Conservation (phyloP, 2,329 filamentous ascomycete species). For the Thermomyces lanuginosus region DNA sequence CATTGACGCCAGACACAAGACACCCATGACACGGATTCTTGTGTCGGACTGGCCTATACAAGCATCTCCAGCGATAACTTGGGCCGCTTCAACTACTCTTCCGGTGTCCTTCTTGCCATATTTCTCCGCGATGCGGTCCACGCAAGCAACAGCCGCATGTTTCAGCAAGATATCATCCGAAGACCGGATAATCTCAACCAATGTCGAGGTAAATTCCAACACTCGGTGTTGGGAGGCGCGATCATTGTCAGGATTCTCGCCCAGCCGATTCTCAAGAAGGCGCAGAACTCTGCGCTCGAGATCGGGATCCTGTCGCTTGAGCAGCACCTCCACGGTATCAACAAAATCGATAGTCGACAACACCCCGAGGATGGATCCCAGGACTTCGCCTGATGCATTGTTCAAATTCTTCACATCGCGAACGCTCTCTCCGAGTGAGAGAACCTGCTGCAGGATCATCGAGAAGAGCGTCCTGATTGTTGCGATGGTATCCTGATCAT, state of each 20-base stretch:
- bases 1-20: conserved; percentile 75
- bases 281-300: conserved; percentile 64
- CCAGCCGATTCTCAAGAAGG: conserved; percentile 65
- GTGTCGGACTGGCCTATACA: conserved; percentile 61
- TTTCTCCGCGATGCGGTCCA: conserved; percentile 85
- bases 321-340: conserved; percentile 66
- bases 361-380: conserved; percentile 67
- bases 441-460: conserved; percentile 47
- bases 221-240: conserved; percentile 51
- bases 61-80: conserved; percentile 57
- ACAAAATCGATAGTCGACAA: conserved; percentile 80
- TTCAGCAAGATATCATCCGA: conserved; percentile 60
- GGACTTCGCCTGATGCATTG: conserved; percentile 44
- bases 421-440: conserved; percentile 45
- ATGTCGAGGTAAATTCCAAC: conserved; percentile 60
- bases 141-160: conserved; percentile 71
- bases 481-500: conserved; percentile 40
- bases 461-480: conserved; percentile 54
- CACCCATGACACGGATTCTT: conserved; percentile 62
- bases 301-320: conserved; percentile 58
- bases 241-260: conserved; percentile 55
- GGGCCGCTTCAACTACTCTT: conserved; percentile 57
- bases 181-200: conserved; percentile 59
- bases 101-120: conserved; percentile 84
- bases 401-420: conserved; percentile 21